A percentile compares a stretch with the other conserved stretches of the same genome.
phyloP scores from a whole-genome alignment of 306 rosid genomes.

The Malus orientalis region DNA sequence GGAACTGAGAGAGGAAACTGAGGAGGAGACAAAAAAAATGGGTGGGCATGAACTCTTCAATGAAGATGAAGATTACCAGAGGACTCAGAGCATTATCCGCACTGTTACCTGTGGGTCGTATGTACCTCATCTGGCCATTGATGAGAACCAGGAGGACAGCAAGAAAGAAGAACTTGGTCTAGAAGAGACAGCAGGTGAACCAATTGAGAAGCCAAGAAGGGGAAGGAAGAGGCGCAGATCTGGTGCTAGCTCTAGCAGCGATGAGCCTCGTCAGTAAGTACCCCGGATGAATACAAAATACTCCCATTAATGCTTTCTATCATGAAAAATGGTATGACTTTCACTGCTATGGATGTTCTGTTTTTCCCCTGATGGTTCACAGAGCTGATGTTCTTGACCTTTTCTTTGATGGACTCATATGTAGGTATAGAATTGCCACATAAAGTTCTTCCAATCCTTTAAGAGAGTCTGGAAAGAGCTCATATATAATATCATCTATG shows the following conservation, averaged over 20 bases:
- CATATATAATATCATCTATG: not conserved
- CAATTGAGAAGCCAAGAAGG: not conserved
- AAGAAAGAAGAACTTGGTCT: not conserved
- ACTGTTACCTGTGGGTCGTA: not conserved
- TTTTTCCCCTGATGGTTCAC: not conserved
- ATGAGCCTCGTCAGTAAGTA: not conserved
- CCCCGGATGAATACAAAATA: not conserved
- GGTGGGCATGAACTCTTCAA: not conserved
- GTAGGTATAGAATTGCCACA: not conserved
- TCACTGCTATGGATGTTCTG: not conserved
- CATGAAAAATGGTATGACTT: not conserved
- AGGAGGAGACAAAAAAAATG: not conserved
- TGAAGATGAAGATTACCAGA: not conserved
- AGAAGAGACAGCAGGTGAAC: not conserved
- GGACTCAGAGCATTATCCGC: not conserved
- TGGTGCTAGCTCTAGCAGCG: not conserved
- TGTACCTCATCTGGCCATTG: not conserved
- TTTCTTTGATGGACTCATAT: not conserved
- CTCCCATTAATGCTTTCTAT: not conserved
- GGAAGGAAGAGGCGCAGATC: not conserved
- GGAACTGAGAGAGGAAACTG: not conserved
- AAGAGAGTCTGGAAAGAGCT: not conserved
- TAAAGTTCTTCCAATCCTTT: not conserved
- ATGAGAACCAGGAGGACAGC: not conserved
- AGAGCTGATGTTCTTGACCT: not conserved